Evolutionary conservation across 805 yeast genomes (phyloP).

Genomic region (Komagataella pseudopastoris): DNA sequence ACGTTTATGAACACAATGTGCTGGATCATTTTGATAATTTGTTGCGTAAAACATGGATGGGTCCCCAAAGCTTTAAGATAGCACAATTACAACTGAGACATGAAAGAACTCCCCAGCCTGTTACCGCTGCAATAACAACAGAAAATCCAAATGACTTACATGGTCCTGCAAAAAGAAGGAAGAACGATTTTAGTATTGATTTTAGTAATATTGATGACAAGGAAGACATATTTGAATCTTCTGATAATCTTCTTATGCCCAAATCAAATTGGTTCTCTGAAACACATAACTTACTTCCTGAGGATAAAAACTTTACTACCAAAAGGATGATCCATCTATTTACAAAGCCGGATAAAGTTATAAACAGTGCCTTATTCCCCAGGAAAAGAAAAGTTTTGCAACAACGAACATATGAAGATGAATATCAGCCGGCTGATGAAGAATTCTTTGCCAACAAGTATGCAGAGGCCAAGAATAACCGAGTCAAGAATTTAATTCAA

Average conservation of each 20-base stretch:
- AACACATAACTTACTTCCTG: conserved; percentile 24
- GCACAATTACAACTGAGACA: conserved; percentile 24
- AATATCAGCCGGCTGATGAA: conserved; percentile 31
- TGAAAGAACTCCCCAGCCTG: not conserved
- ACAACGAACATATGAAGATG: conserved; percentile 7
- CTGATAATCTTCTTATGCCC: conserved; percentile 12
- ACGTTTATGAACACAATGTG: conserved; percentile 29
- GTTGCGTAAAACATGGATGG: conserved; percentile 70
- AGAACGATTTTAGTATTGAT: conserved; percentile 17
- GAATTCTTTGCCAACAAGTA: conserved; percentile 36
- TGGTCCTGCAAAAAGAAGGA: conserved; percentile 5
- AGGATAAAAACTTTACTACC: conserved; percentile 36
- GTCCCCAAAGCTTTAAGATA: conserved; percentile 89
- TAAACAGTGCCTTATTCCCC: conserved; percentile 14
- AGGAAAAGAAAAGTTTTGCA: conserved; percentile 6
- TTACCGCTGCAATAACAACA: not conserved
- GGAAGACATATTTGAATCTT: conserved; percentile 14
- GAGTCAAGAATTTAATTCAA: conserved; percentile 5
- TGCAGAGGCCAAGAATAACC: conserved; percentile 15
- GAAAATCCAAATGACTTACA: not conserved
- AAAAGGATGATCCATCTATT: conserved; percentile 30
- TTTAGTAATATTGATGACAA: conserved; percentile 12
- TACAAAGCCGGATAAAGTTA: conserved; percentile 25
- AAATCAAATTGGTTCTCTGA: conserved; percentile 7
- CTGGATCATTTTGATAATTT: conserved; percentile 71